These are phyloP conservation scores for Yarrowia galli DNA, from an alignment of 1,139 yeast genomes.

Conservation along the genomic window DNA sequence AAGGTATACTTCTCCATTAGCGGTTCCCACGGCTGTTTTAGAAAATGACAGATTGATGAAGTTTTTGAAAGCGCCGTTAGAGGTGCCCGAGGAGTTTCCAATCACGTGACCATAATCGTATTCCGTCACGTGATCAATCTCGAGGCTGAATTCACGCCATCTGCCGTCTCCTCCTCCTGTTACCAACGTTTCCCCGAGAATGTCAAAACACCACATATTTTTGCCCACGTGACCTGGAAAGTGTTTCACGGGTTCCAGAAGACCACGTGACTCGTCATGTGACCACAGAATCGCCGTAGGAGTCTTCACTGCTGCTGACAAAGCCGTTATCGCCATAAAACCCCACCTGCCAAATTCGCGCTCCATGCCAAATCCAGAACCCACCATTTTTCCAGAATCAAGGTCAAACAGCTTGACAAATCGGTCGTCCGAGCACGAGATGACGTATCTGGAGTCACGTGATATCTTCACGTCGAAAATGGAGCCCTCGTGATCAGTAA, in stretches of 20 bases:
- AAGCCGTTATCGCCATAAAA: slow-evolving; percentile 58
- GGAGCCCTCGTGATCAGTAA: slow-evolving; percentile 86
- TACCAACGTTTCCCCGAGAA: slow-evolving; percentile 53
- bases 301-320: slow-evolving; percentile 85
- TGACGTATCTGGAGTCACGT: slow-evolving; percentile 60
- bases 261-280: slow-evolving; percentile 46
- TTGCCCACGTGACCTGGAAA: slow-evolving; percentile 80
- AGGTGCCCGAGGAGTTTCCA: no score
- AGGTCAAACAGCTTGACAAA: slow-evolving; percentile 80
- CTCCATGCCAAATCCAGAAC: slow-evolving; percentile 97
- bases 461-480: slow-evolving; percentile 82
- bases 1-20: slow-evolving; percentile 60
- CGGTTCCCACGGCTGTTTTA: slow-evolving; percentile 63
- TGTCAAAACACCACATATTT: slow-evolving; percentile 72
- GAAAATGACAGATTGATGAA: slow-evolving; percentile 56
- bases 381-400: slow-evolving; percentile 60
- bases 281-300: slow-evolving; percentile 86
- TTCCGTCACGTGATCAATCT: slow-evolving; percentile 46
- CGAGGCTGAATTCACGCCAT: slow-evolving; percentile 66
- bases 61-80: slow-evolving; percentile 71
- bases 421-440: slow-evolving; percentile 93
- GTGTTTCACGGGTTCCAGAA: slow-evolving; percentile 56
- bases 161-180: slow-evolving; percentile 91
- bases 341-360: slow-evolving; percentile 86
- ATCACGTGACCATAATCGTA: slow-evolving; percentile 50